Conservation (phyloP, 371 early-diverging fungal species). For the Lichtheimia corymbifera region DNA sequence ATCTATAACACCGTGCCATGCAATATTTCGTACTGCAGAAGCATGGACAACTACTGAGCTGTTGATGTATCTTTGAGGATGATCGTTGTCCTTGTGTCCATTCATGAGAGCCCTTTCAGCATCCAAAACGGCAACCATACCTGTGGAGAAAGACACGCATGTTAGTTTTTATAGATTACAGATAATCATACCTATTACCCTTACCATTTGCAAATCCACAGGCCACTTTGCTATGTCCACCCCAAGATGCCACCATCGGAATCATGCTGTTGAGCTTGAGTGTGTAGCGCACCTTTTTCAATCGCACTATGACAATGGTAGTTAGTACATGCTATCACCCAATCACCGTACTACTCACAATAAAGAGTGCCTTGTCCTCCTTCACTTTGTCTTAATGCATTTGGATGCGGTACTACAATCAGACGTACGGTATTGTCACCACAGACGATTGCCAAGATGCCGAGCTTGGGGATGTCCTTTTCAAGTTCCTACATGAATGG, state of each 20-base stretch:
- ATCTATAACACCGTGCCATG: slow-evolving; percentile 18
- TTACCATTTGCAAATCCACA: slow-evolving; percentile 30
- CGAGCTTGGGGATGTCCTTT: slow-evolving; percentile 41
- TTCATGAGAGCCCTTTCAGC: slow-evolving; percentile 19
- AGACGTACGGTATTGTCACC: slow-evolving; percentile 59
- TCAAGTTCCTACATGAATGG: not conserved
- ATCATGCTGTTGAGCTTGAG: slow-evolving; percentile 15
- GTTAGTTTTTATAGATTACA: not conserved
- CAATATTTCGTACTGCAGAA: slow-evolving; percentile 15
- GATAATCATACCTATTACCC: not conserved
- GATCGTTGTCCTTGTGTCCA: not conserved
- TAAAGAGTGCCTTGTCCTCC: slow-evolving; percentile 19
- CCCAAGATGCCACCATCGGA: slow-evolving; percentile 27
- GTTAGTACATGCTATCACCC: not conserved
- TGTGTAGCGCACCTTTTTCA: slow-evolving; percentile 15
- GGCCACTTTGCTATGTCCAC: slow-evolving; percentile 23
- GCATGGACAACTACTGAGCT: slow-evolving; percentile 3
- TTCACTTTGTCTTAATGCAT: slow-evolving; percentile 21
- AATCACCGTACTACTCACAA: slow-evolving; percentile 20
- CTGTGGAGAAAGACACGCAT: slow-evolving; percentile 4
- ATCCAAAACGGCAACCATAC: slow-evolving; percentile 27
- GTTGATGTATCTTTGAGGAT: not conserved
- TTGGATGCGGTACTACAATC: slow-evolving; percentile 61
- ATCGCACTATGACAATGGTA: slow-evolving; percentile 17
- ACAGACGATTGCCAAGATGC: slow-evolving; percentile 56